Evolutionary conservation across 2,329 filamentous ascomycete genomes (phyloP).

Genomic region (Fusarium globosum): DNA sequence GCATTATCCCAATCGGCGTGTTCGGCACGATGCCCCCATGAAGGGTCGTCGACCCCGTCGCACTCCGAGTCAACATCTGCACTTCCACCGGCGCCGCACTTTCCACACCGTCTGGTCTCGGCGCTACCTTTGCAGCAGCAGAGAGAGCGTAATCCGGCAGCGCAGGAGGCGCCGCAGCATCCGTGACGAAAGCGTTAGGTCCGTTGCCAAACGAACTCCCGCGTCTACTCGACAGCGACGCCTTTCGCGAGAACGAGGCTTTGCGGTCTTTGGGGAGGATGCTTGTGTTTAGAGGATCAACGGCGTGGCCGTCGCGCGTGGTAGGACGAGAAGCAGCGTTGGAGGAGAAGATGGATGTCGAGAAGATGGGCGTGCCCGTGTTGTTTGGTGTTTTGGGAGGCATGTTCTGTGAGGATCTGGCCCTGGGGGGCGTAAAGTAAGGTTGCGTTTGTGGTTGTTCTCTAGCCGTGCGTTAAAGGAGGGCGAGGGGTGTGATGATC

Average conservation of each 20-base stretch:
- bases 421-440: not conserved
- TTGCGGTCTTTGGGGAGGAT: constrained; percentile 60
- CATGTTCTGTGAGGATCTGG: constrained; percentile 22
- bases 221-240: constrained; percentile 61
- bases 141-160: constrained; percentile 65
- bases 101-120: constrained; percentile 35
- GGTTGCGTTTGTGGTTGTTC: not conserved
- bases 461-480: constrained; percentile 18
- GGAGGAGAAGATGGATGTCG: constrained; percentile 51
- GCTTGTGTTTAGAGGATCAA: constrained; percentile 40
- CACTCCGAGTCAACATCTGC: constrained; percentile 59
- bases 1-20: constrained; percentile 20
- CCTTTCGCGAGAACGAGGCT: constrained; percentile 64
- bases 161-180: constrained; percentile 62
- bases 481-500: constrained; percentile 23
- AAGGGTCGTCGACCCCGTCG: constrained; percentile 50
- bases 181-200: constrained; percentile 54
- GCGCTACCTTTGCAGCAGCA: constrained; percentile 58
- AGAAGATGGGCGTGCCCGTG: constrained; percentile 50
- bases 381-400: constrained; percentile 42
- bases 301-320: constrained; percentile 53
- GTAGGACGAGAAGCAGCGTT: constrained; percentile 48
- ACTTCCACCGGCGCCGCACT: constrained; percentile 49
- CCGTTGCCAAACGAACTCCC: constrained; percentile 54
- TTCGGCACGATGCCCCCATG: constrained; percentile 31